A percentile compares a stretch with the other conserved stretches of the same genome.
Conservation (phyloP, 164 flowering plant genomes). For the Macadamia tetraphylla region DNA sequence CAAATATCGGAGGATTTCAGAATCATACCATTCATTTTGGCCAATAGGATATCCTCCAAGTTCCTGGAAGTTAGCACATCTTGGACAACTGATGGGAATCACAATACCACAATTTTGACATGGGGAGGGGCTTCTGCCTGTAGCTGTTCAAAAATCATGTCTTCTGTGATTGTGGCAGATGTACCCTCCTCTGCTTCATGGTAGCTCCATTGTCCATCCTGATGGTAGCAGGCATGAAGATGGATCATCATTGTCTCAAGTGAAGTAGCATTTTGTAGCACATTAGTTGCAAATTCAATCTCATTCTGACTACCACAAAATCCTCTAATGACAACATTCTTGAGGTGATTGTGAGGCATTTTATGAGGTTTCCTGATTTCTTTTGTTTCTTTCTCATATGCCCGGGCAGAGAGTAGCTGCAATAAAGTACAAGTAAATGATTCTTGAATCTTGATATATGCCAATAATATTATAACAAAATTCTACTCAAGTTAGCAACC, state of each 20-base stretch:
- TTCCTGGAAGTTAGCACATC: no score
- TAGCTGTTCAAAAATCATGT: constrained; percentile 1
- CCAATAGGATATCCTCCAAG: no score
- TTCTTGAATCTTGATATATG: no score
- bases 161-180: neutral
- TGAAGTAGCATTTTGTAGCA: constrained; percentile 1
- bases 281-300: neutral
- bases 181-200: neutral
- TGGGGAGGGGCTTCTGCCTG: neutral
- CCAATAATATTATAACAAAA: no score
- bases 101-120: neutral
- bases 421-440: neutral
- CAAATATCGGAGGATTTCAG: no score
- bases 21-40: no score
- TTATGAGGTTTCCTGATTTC: constrained; percentile 1
- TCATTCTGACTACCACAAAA: neutral
- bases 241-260: constrained; percentile 2
- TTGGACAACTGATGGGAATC: neutral
- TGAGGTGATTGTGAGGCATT: constrained; percentile 6
- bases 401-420: neutral
- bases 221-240: neutral
- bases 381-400: neutral
- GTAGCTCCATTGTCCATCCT: neutral
- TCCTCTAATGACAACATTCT: constrained; percentile 3
- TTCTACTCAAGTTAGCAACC: neutral